phyloP scores from a whole-genome alignment of 805 yeast species.

The Wickerhamomyces bisporus region DNA sequence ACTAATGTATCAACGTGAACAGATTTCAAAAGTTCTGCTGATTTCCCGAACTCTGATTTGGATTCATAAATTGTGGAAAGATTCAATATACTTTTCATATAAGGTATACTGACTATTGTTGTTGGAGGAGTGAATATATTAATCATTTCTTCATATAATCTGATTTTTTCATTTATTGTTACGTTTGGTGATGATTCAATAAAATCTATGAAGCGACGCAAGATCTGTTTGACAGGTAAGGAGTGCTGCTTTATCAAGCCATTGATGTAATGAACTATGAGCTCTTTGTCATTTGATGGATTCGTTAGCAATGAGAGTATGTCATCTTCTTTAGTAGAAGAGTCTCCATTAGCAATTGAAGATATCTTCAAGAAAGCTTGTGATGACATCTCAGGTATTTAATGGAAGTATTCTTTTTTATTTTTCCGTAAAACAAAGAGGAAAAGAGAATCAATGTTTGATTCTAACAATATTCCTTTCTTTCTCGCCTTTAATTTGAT shows the following conservation, averaged over 20 bases:
- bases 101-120: conserved; percentile 6
- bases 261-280: conserved; percentile 6
- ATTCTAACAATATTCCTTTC: too few species aligned
- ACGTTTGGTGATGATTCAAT: background rate
- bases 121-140: conserved; percentile 19
- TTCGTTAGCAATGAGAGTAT: conserved; percentile 5
- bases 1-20: conserved; percentile 13
- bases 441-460: too few species aligned
- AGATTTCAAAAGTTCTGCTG: conserved; percentile 7
- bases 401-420: too few species aligned
- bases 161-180: background rate
- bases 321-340: conserved; percentile 12
- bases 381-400: conserved; percentile 11
- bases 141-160: conserved; percentile 9
- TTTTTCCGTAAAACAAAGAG: too few species aligned
- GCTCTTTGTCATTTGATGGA: conserved; percentile 2
- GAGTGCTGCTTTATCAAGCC: conserved; percentile 18
- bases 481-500: too few species aligned
- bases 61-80: conserved; percentile 12
- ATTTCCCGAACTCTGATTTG: conserved; percentile 1
- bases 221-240: conserved; percentile 14
- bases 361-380: conserved; percentile 11
- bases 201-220: conserved; percentile 7
- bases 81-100: conserved; percentile 10
- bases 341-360: conserved; percentile 10